phyloP scores from a whole-genome alignment of 768 basidiomycete genomes.

The Tulasnella sp. region DNA sequence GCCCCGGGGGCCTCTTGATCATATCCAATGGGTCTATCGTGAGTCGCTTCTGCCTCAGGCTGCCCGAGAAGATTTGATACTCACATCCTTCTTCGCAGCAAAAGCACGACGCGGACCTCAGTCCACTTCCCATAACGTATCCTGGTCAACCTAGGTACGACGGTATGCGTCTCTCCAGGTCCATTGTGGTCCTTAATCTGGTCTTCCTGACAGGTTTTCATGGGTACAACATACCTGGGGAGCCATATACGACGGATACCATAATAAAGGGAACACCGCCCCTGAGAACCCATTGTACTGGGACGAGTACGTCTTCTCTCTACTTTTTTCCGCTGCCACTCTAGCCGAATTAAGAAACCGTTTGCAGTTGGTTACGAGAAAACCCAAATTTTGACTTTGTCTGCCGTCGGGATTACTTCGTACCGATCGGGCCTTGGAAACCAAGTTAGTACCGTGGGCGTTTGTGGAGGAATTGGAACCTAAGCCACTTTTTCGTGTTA shows the following conservation, averaged over 20 bases:
- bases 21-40: slow-evolving; percentile 29
- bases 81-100: neutral
- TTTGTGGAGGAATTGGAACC: neutral
- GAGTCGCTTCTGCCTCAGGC: neutral
- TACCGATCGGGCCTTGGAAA: slow-evolving; percentile 18
- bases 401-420: neutral
- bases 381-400: slow-evolving; percentile 20
- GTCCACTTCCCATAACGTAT: slow-evolving; percentile 18
- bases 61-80: neutral
- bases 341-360: neutral
- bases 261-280: neutral
- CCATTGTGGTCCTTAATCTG: neutral
- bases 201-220: neutral
- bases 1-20: slow-evolving; percentile 35
- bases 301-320: slow-evolving; percentile 9
- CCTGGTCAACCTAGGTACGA: slow-evolving; percentile 14
- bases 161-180: neutral
- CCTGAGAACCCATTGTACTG: neutral
- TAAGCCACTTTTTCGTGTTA: neutral
- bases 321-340: neutral
- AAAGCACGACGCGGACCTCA: neutral
- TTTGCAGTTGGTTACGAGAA: slow-evolving; percentile 4
- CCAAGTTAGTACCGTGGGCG: neutral
- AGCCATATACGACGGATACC: neutral
- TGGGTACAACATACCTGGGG: slow-evolving; percentile 16